Evolutionary conservation across 2,329 filamentous ascomycete species (phyloP), one percentile per base, ranked within the genome.

Genomic region (Tolypocladium tropicale): DNA sequence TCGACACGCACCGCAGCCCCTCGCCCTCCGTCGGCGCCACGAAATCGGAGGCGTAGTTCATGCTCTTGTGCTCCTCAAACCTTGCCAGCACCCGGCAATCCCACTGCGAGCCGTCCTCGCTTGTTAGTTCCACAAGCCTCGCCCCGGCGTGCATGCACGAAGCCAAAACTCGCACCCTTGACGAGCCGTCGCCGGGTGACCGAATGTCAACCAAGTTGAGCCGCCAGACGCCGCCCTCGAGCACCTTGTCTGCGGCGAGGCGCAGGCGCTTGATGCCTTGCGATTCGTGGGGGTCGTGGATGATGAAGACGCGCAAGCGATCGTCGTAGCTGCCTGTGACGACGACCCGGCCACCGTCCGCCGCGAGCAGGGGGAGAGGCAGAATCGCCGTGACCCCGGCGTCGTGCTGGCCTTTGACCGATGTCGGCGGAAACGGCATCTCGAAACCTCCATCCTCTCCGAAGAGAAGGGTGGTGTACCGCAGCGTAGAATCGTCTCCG

Each of bases 281-380:
- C 0, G 72, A 71, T 32, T 64, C 61, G 43, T 73, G 63, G 2
- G 72, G 68, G 12, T 76, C 72, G 30, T 73, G 68, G 12, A 83
- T 72, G 1, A 78, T 69, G 52, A 88, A 79, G 2, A 96, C 76
- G 14, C 93, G 82, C 21, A 97, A 75, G 58, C 79, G 77, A 63
- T 97, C 92, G 64, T 97, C 94, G 66, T 97, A 99, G 66, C 90
- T 95, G 4, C 94, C 94, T 0, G 92, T 96, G 3, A 96, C 65
- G 2, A 95, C 70, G 5, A 94, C 65, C 4, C 78, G 75, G 1
- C 77, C 76, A 3, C 74, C 73, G 10, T 78, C 74, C 10, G 67
- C 61, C 0, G 67, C 62, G 1, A 68, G 64, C 2, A 74, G 23
- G 1, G 77, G 66, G 2, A 95, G 72, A 0, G 91, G 89, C 2